A percentile compares a stretch with the other conserved stretches of the same genome.
Conservation (phyloP, 2,329 filamentous ascomycete genomes). For the Ophiostoma populinum region DNA sequence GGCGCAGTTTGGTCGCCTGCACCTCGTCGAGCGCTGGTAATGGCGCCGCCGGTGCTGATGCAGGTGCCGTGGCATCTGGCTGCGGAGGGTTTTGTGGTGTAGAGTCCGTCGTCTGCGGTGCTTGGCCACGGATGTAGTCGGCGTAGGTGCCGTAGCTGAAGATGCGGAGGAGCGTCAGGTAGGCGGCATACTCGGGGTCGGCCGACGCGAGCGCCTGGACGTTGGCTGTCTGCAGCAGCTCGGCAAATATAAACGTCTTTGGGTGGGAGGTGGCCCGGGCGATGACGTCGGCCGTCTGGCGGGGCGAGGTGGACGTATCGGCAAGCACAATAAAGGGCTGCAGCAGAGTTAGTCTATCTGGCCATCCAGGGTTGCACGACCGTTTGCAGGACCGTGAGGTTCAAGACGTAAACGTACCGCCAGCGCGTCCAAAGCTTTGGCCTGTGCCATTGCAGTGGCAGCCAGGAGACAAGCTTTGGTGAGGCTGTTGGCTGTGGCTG, state of each 20-base stretch:
- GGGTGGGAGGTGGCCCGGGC: slow-evolving; percentile 75
- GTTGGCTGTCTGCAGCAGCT: slow-evolving; percentile 68
- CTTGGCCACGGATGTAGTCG: slow-evolving; percentile 37
- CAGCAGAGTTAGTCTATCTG: too few relatives aligned
- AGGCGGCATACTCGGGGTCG: slow-evolving; percentile 38
- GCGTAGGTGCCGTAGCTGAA: slow-evolving; percentile 87
- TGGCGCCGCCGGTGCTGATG: neutral
- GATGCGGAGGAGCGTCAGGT: slow-evolving; percentile 62
- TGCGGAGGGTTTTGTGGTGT: neutral
- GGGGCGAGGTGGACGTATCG: slow-evolving; percentile 68
- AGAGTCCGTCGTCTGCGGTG: neutral
- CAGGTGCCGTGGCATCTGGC: neutral
- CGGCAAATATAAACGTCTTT: slow-evolving; percentile 83
- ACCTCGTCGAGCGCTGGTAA: slow-evolving; percentile 56
- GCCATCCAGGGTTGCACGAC: neutral
- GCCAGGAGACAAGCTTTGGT: too few relatives aligned
- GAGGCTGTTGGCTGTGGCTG: too few relatives aligned
- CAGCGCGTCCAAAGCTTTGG: slow-evolving; percentile 45
- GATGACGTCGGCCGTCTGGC: slow-evolving; percentile 72
- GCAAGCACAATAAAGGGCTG: slow-evolving; percentile 83
- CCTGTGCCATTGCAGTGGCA: slow-evolving; percentile 49
- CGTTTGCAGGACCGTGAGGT: neutral
- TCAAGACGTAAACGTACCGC: slow-evolving; percentile 27
- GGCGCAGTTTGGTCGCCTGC: slow-evolving; percentile 72
- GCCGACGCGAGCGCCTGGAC: slow-evolving; percentile 51